Percentiles rank a stretch among this genome's conserved stretches.
Evolutionary conservation across 495 filamentous ascomycete species (phyloP).

Genomic region (Penicilliopsis zonata): DNA sequence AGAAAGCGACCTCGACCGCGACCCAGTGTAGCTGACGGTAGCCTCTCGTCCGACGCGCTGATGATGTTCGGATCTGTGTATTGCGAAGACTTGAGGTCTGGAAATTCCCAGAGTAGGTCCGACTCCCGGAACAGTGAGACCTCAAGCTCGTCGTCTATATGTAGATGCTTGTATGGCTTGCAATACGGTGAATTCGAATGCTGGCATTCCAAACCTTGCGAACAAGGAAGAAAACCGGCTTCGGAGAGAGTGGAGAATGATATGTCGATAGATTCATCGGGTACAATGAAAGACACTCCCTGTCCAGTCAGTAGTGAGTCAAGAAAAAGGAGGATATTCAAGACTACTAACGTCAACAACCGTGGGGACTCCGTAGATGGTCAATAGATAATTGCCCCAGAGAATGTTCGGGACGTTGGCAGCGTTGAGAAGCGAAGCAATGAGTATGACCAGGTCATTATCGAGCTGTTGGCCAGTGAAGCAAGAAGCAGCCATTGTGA

Average conservation of each 20-base stretch:
- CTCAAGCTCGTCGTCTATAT: conserved; percentile 11
- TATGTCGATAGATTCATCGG: conserved; percentile 8
- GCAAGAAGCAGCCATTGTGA: no score
- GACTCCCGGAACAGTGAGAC: conserved; percentile 13
- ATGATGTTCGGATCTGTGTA: conserved; percentile 4
- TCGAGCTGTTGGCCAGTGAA: no score
- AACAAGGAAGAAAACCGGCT: conserved; percentile 10
- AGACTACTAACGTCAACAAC: conserved; percentile 11
- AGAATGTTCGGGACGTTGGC: no score
- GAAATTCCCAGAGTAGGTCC: conserved; percentile 12
- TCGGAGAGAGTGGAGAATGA: conserved; percentile 6
- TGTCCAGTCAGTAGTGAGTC: conserved; percentile 4
- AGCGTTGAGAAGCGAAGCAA: no score
- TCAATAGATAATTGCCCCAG: conserved; percentile 16
- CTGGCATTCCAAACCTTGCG: conserved; percentile 4
- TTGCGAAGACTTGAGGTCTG: conserved; percentile 4
- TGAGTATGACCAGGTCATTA: no score
- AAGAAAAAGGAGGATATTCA: not conserved
- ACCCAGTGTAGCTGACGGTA: conserved; percentile 9
- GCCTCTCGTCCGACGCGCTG: conserved; percentile 7
- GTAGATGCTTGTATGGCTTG: conserved; percentile 8
- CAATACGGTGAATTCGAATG: conserved; percentile 1
- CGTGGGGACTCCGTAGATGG: conserved; percentile 14
- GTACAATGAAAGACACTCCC: conserved; percentile 11
- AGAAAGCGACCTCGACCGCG: conserved; percentile 15